Evolutionary conservation across 2,329 filamentous ascomycete species (phyloP), one percentile per base, ranked within the genome.

Genomic region (Alternaria dauci): DNA sequence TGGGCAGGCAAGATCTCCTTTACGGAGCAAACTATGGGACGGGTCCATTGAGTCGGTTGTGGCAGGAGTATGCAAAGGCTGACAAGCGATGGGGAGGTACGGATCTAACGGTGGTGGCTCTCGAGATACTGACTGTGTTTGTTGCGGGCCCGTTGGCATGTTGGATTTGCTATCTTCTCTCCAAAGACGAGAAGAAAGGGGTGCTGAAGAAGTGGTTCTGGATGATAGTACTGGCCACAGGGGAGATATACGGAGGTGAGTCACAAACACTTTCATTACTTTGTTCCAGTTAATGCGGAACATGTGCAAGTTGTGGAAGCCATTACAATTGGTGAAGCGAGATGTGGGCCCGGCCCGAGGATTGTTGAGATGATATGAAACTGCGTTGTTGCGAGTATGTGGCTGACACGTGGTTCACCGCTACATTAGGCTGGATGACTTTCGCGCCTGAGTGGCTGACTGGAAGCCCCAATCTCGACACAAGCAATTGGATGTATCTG

Each of bases 11-110:
- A 18, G 81, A 87, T 63, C 78, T 85, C n/a, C 67, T 86, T 34
- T 89, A 89, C 67, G 87, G 87, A 8, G 81, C 86, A 8, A 81
- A 81, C n/a, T 87, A 88, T 68, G 87, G 87, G 2, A 80, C 75
- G 0, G 80, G 81, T 5, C 83, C 84, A 12, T 83, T 84, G 57
- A 84, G 84, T 46, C 80, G 82, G 50, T 74, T 89, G 60, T 90
- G 87, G 88, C 85, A 87, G 76, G 88, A 89, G 76, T 90, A 90
- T 74, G 87, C 86, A 5, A 88, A 88, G 74, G 87, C 88, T 20
- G 87, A 90, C 72, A 80, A 78, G 63, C 79, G 87, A 62, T 89
- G 87, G 87, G 85, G 83, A 9, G 84, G 81, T 7, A 83, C 83
- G 9, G 87, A 90, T 71, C 61, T 87, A 59, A 86, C 81, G 1